Evolutionary conservation across 495 filamentous ascomycete species (phyloP), one percentile per base, ranked within the genome.

Genomic region (Letharia columbiana): DNA sequence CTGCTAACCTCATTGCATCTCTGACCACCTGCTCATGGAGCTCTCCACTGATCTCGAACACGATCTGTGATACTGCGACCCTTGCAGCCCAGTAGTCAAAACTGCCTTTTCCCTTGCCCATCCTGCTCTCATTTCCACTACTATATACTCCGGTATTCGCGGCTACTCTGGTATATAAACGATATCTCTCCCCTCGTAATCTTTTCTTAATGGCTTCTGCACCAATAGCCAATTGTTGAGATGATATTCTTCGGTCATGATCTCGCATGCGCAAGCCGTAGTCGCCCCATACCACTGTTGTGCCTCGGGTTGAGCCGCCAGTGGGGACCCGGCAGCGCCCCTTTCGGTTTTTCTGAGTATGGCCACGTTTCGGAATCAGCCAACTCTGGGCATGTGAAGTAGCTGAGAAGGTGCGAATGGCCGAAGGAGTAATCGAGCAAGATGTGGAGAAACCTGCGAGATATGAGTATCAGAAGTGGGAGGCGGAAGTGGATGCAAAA

Each of bases 41-140:
- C 68, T 91, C 83, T 40, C 92, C 95, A 74, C 89, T 91, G 67
- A 99, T 77, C 78, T 99, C 94, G 68, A 99, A 91, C 20, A 98
- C 80, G 49, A 99, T 82, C 75, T 90, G 88, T 76, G 88, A 93
- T 64, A 97, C 89, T 17, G 90, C 86, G 67, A 96, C 85, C 71
- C 92, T 86, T 20, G 88, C 82, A 39, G 93, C 90, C 94, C 94
- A 99, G 78, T 94, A 90, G 77, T 98, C 94, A 76, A 98, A 97
- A 68, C 86, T 88, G 69, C 94, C 94, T 79, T 98, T 99, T 75
- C 94, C 94, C 80, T 96, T 98, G 77, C 94, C 95, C 94, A 99
- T 99, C 81, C 95, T 87, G 70, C 87, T 88, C 76, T 99, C 94
- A 72, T 98, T 98, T 37, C 94, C 94, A 75, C 87, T 92, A 62